Conservation (phyloP, 2,329 filamentous ascomycete genomes). For the Xylaria sp. region DNA sequence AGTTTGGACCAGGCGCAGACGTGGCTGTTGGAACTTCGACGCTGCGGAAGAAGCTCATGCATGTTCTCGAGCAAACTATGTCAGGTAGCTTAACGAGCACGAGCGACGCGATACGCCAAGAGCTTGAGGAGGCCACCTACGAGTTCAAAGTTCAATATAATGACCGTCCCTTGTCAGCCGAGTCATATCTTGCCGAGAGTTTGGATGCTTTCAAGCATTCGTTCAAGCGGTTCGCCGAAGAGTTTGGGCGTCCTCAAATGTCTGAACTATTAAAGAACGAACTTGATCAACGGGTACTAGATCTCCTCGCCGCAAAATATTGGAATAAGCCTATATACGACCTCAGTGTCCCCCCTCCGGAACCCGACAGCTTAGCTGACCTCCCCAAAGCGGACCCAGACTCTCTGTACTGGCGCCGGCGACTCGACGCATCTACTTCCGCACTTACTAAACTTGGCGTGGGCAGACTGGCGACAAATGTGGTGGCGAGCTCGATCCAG, state of each 20-base stretch:
- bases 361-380: constrained; percentile 77
- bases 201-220: constrained; percentile 97
- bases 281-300: constrained; percentile 92
- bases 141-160: constrained; percentile 99
- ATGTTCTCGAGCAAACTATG: constrained; percentile 97
- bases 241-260: constrained; percentile 90
- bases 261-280: constrained; percentile 89
- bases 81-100: constrained; percentile 89
- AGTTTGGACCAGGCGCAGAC: constrained; percentile 79
- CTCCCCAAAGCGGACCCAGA: constrained; percentile 87
- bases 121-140: constrained; percentile 95
- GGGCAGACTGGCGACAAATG: constrained; percentile 88
- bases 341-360: constrained; percentile 71
- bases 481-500: constrained; percentile 89
- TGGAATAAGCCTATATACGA: constrained; percentile 97
- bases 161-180: constrained; percentile 90
- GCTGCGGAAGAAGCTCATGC: constrained; percentile 94
- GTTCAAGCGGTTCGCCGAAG: constrained; percentile 92
- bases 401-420: constrained; percentile 90
- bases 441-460: constrained; percentile 94
- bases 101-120: constrained; percentile 90
- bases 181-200: constrained; percentile 95
- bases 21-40: constrained; percentile 85
- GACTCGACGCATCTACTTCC: constrained; percentile 91
- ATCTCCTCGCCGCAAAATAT: constrained; percentile 90